These are phyloP conservation scores for Aspergillus sp. DNA, from an alignment of 2,329 filamentous ascomycete genomes.

Conservation along the genomic window DNA sequence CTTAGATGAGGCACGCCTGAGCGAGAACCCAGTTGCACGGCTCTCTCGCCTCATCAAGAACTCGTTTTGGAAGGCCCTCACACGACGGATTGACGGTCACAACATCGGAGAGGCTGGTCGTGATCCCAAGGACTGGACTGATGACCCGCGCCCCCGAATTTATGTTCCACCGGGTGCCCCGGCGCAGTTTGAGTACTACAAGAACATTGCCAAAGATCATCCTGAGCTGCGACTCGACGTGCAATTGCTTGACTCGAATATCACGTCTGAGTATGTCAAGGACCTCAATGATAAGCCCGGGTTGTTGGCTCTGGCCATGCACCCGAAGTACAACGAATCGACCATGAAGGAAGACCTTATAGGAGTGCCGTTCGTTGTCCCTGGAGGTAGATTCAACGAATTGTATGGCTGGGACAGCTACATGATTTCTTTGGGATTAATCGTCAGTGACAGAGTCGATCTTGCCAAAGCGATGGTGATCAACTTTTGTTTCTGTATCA, in stretches of 20 bases:
- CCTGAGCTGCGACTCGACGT: slow-evolving; percentile 88
- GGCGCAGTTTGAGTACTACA: slow-evolving; percentile 86
- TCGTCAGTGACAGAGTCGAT: slow-evolving; percentile 77
- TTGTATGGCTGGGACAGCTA: slow-evolving; percentile 99
- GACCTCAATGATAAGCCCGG: slow-evolving; percentile 84
- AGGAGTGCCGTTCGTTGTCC: slow-evolving; percentile 92
- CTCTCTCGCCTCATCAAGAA: slow-evolving; percentile 79
- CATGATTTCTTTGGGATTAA: slow-evolving; percentile 87
- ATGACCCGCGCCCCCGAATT: slow-evolving; percentile 79
- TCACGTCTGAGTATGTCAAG: slow-evolving; percentile 73
- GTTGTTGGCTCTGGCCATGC: slow-evolving; percentile 82
- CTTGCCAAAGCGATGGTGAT: slow-evolving; percentile 89
- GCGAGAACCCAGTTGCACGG: slow-evolving; percentile 89
- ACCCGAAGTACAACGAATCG: slow-evolving; percentile 60
- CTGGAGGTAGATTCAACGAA: slow-evolving; percentile 95
- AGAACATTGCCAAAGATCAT: slow-evolving; percentile 64
- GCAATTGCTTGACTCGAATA: slow-evolving; percentile 61
- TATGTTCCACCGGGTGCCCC: slow-evolving; percentile 81
- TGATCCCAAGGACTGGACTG: slow-evolving; percentile 94
- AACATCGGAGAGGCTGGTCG: slow-evolving; percentile 70
- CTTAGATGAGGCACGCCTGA: slow-evolving; percentile 81
- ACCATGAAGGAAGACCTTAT: slow-evolving; percentile 65
- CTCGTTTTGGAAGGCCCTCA: slow-evolving; percentile 89
- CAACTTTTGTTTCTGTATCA: slow-evolving; percentile 97
- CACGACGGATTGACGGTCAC: slow-evolving; percentile 79